Evolutionary conservation across 75 land plant genomes (phyloP).

Genomic region (Pinus taeda): DNA sequence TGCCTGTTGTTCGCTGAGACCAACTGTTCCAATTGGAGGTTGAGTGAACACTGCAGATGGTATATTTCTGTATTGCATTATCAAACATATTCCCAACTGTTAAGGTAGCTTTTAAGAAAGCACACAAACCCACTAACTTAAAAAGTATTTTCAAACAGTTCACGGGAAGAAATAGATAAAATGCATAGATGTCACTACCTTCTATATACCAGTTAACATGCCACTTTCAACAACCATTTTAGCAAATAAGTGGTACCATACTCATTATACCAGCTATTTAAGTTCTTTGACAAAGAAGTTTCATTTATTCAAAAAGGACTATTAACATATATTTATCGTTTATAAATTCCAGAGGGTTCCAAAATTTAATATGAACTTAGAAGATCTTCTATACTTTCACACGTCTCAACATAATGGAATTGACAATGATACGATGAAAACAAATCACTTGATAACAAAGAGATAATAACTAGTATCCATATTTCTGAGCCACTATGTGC

Average conservation of each 20-base stretch:
- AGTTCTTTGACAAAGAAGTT: neutral
- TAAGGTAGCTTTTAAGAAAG: slow-evolving; percentile 4
- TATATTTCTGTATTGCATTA: slow-evolving; percentile 47
- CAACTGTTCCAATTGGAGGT: slow-evolving; percentile 97
- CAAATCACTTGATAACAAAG: neutral
- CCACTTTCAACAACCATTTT: neutral
- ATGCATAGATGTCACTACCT: neutral
- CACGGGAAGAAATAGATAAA: neutral
- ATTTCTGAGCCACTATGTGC: too few relatives aligned
- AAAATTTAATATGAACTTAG: too few relatives aligned
- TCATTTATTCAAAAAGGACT: neutral
- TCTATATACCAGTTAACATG: neutral
- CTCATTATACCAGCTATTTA: neutral
- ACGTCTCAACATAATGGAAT: neutral
- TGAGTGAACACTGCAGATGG: slow-evolving; percentile 97
- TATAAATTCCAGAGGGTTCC: too few relatives aligned
- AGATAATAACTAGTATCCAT: too few relatives aligned
- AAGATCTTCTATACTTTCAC: neutral
- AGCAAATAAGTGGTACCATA: neutral
- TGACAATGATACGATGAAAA: neutral
- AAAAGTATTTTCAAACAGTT: neutral
- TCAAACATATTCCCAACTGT: neutral
- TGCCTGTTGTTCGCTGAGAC: slow-evolving; percentile 89
- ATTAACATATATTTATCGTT: neutral
- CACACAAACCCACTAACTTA: neutral